Conservation (phyloP, 768 basidiomycete genomes). For the Auriscalpium vulgare region DNA sequence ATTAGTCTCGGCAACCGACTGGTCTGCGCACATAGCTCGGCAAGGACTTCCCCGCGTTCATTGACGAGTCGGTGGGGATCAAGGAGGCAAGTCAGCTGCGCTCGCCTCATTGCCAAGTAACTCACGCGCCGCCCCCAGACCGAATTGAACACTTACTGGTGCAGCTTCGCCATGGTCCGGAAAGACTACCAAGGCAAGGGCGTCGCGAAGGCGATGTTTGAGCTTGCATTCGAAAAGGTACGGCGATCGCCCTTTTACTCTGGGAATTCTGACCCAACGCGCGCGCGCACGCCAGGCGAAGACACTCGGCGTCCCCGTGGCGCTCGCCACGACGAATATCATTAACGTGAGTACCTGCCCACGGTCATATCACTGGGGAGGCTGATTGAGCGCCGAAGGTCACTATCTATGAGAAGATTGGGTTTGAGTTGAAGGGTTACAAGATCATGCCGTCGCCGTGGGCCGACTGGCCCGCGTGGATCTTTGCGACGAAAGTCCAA, state of each 20-base stretch:
- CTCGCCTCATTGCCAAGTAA: neutral
- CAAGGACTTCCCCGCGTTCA: neutral
- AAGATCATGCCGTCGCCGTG: constrained; percentile 12
- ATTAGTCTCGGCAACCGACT: too few species aligned
- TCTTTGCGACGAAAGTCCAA: neutral
- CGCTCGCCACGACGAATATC: constrained; percentile 3
- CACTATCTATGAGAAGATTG: constrained; percentile 13
- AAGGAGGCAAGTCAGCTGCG: constrained; percentile 1
- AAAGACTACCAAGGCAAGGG: constrained; percentile 14
- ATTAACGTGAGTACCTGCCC: neutral
- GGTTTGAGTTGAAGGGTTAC: constrained; percentile 8
- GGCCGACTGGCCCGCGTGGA: constrained; percentile 14
- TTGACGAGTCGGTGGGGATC: neutral
- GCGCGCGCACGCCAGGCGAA: neutral
- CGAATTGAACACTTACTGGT: constrained; percentile 10
- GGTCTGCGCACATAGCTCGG: neutral
- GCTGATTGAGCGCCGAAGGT: constrained; percentile 2
- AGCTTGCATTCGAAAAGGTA: constrained; percentile 7
- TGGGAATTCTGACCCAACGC: neutral
- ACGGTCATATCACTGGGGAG: neutral
- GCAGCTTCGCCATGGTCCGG: constrained; percentile 10
- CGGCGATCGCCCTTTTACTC: neutral
- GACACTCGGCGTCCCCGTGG: neutral
- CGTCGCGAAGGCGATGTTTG: constrained; percentile 6
- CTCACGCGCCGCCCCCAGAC: neutral